Conservation (phyloP, 148 eudicot genomes). For the Rhododendron kiyosumense region DNA sequence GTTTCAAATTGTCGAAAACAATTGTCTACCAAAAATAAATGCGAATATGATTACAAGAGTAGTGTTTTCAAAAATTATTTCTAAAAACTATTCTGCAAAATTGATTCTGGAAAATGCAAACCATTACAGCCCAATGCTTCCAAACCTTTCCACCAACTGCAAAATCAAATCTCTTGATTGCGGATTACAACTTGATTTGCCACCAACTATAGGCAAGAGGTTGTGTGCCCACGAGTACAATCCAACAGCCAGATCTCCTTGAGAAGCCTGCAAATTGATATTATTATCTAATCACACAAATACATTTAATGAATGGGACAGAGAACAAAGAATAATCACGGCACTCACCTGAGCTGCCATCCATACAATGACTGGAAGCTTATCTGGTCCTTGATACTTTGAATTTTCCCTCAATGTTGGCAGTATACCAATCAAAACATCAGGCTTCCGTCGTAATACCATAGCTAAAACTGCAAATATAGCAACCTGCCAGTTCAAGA, state of each 20-base stretch:
- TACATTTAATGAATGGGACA: too few relatives aligned
- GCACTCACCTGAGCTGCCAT: slow-evolving; percentile 58
- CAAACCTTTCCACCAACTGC: slow-evolving; percentile 72
- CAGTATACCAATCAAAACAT: slow-evolving; percentile 49
- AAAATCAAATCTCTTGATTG: slow-evolving; percentile 70
- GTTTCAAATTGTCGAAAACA: not conserved
- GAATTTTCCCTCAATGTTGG: slow-evolving; percentile 55
- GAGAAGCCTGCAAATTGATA: slow-evolving; percentile 48
- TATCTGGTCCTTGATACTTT: slow-evolving; percentile 79
- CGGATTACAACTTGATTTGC: slow-evolving; percentile 62
- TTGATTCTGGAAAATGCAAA: not conserved
- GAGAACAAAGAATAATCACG: not conserved
- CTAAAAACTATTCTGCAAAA: not conserved
- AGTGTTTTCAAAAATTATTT: not conserved
- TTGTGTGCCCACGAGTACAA: slow-evolving; percentile 67
- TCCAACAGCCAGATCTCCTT: slow-evolving; percentile 69
- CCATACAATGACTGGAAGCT: slow-evolving; percentile 69
- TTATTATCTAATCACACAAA: not conserved
- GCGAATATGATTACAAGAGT: not conserved
- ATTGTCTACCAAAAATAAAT: not conserved
- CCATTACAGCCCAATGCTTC: not conserved
- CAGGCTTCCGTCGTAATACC: slow-evolving; percentile 76
- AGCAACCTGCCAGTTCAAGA: slow-evolving; percentile 58
- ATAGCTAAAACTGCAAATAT: slow-evolving; percentile 69
- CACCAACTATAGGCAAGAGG: slow-evolving; percentile 55